These are phyloP conservation scores for Aspergillus fischeri DNA, from an alignment of 2,329 filamentous ascomycete genomes.

Conservation along the genomic window DNA sequence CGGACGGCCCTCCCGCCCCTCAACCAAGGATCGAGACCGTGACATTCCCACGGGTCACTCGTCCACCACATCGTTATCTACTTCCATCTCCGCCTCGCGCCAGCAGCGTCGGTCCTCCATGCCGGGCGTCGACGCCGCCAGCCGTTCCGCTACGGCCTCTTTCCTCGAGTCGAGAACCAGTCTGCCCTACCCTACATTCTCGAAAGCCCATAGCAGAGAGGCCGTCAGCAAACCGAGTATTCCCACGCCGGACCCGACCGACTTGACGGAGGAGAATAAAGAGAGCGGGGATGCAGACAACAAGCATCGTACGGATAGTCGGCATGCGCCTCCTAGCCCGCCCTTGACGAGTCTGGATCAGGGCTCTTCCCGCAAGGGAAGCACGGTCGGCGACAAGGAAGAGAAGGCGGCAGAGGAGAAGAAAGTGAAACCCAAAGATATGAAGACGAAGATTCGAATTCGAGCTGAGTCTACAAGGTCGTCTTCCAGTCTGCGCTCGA, in stretches of 20 bases:
- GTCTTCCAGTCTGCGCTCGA: constrained; percentile 38
- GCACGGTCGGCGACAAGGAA: constrained; percentile 26
- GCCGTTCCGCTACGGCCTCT: constrained; percentile 31
- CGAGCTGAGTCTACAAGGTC: constrained; percentile 38
- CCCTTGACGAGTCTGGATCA: constrained; percentile 45
- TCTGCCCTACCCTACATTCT: constrained; percentile 75
- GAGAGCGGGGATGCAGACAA: constrained; percentile 33
- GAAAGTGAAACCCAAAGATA: constrained; percentile 32
- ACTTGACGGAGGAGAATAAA: constrained; percentile 52
- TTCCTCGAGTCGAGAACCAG: constrained; percentile 46
- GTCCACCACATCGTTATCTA: constrained; percentile 24
- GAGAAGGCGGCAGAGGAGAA: constrained; percentile 33
- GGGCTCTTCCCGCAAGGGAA: constrained; percentile 33
- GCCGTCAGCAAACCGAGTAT: constrained; percentile 54
- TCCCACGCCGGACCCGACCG: constrained; percentile 69
- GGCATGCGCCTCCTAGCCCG: constrained; percentile 44
- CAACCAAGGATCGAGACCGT: constrained; percentile 33
- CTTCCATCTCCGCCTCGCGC: constrained; percentile 18
- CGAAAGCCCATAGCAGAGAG: constrained; percentile 90
- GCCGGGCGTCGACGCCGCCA: constrained; percentile 44
- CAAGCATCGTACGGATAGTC: constrained; percentile 24
- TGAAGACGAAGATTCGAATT: constrained; percentile 34
- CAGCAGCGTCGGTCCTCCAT: constrained; percentile 47
- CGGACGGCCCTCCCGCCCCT: constrained; percentile 26
- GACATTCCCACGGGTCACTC: constrained; percentile 26